Conservation (phyloP, 176 grass and related monocot species). For the Phyllostachys edulis region DNA sequence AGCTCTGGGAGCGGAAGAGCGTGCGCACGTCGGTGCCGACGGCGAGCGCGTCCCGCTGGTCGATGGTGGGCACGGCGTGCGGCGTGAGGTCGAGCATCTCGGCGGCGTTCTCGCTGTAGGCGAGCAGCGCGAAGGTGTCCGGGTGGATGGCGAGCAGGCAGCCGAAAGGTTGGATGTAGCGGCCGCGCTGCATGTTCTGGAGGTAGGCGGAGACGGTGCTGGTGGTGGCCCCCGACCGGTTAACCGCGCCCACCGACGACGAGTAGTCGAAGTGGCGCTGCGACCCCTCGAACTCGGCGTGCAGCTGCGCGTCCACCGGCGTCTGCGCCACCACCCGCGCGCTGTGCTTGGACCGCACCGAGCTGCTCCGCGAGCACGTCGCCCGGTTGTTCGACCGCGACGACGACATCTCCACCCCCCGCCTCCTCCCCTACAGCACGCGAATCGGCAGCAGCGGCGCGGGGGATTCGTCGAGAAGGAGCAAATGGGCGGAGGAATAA, state of each 20-base stretch:
- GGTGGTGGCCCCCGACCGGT: constrained; percentile 30
- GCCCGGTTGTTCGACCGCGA: constrained; percentile 63
- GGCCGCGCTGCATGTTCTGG: constrained; percentile 70
- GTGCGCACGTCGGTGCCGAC: constrained; percentile 66
- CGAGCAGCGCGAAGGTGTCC: constrained; percentile 63
- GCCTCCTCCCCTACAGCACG: background rate
- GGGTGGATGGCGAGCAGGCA: constrained; percentile 78
- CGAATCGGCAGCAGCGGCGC: background rate
- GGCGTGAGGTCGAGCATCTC: constrained; percentile 97
- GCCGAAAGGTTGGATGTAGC: constrained; percentile 86
- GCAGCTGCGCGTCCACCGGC: constrained; percentile 68
- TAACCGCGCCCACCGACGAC: constrained; percentile 50
- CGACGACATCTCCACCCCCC: constrained; percentile 58
- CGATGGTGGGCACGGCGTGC: constrained; percentile 90
- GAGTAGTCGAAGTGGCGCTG: constrained; percentile 71
- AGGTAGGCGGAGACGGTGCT: constrained; percentile 74
- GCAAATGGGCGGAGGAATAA: constrained; percentile 26
- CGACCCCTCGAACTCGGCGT: constrained; percentile 76
- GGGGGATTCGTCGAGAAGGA: background rate
- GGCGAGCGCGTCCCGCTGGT: constrained; percentile 65
- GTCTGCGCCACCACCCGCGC: constrained; percentile 74
- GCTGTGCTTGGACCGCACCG: constrained; percentile 67
- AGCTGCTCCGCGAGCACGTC: constrained; percentile 69
- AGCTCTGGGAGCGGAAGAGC: constrained; percentile 76
- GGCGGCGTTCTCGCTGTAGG: constrained; percentile 89